Base-by-base conservation (phyloP, 2,329 filamentous ascomycete species). In the Calonectria leucothoes region DNA sequence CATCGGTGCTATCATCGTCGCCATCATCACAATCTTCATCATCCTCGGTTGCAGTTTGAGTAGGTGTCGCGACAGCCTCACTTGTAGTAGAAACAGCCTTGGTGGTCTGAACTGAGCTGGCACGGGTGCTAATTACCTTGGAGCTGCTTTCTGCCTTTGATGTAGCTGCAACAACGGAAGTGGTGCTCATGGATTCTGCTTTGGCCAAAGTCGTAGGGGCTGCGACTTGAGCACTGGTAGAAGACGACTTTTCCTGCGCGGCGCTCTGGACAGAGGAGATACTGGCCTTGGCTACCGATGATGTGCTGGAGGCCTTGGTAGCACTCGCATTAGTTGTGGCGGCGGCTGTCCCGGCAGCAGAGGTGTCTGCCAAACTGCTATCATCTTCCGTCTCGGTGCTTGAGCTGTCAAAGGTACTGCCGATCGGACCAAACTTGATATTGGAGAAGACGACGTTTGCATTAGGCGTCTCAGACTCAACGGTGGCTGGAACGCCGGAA, bases 381-480 rank as follows among this genome's bases (percentile, higher is more conserved):
- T 65, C 57, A 10, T 71, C 48, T n/a, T 27, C 27, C 6, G 48
- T 7, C 4, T 29, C 48, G 29, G 73, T 75, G 15, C 67, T 51
- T 25, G 71, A 63, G n/a, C 71, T 74, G 48, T 73, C 69, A 23
- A 87, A 90, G 76, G 90, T 91, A 45, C 87, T 89, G 78, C 86
- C 86, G 80, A 91, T 88, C 70, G 88, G 86, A 29, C 82, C 90
- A 77, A 89, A 86, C 83, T 87, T 87, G 86, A 91, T 90, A 85
- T 91, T 91, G 75, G 88, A 91, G 85, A 86, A 91, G 75, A 85
- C 80, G 61, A 91, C 90, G 73, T 85, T 85, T 70, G 89, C 82
- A 80, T 86, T 84, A 39, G 89, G 84, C 20, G 80, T 76, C 66
- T 83, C 76, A 12, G 82, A 57, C 82, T 91, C 88, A 57, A 92